phyloP scores from a whole-genome alignment of 345 rosid genomes.

The Rhodomyrtus tomentosa region DNA sequence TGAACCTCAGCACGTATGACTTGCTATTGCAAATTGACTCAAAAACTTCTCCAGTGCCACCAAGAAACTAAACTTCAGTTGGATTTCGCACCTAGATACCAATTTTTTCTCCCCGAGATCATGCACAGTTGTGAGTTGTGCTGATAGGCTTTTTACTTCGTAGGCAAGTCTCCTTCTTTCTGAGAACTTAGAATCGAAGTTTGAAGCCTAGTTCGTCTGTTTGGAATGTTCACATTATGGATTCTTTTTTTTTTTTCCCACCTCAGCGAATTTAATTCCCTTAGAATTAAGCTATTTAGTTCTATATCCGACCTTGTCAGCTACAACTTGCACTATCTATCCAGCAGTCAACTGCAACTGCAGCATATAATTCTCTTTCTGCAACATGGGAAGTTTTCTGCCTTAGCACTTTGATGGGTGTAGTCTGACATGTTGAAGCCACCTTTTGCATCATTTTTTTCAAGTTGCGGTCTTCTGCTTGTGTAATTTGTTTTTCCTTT shows the following conservation, averaged over 20 bases:
- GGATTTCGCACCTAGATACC: neutral
- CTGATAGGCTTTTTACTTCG: neutral
- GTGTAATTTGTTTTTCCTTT: neutral
- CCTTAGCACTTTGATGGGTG: neutral
- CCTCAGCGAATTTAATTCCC: neutral
- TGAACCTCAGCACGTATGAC: neutral
- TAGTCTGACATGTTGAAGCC: neutral
- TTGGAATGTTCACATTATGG: neutral
- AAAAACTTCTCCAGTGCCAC: neutral
- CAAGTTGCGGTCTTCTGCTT: neutral
- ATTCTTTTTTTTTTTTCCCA: neutral
- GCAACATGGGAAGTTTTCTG: neutral
- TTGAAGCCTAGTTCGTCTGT: neutral
- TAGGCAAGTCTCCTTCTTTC: neutral
- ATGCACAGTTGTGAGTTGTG: neutral
- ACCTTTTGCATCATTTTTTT: neutral
- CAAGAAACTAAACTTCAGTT: neutral
- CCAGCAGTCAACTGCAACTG: neutral
- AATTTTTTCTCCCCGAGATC: neutral
- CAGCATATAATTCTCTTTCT: neutral
- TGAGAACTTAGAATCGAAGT: neutral
- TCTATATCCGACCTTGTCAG: neutral
- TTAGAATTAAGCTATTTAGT: neutral
- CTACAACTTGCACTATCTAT: neutral
- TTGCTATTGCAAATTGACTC: neutral